Conservation (phyloP, 768 basidiomycete genomes). For the Lenzites betulinus region DNA sequence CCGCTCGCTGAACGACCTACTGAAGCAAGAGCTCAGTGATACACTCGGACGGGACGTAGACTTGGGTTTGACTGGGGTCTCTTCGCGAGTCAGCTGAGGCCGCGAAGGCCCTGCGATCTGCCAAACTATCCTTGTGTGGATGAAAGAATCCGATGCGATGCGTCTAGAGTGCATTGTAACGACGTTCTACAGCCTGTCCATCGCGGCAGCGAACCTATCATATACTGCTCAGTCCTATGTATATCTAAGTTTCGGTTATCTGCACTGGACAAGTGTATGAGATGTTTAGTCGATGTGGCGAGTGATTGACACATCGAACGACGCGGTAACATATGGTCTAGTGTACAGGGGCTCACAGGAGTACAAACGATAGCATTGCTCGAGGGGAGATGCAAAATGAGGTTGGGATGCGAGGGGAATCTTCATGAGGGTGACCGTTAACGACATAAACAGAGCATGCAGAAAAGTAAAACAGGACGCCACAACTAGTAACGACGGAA, state of each 20-base stretch:
- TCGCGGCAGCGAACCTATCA: not conserved
- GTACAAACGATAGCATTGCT: not conserved
- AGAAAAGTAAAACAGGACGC: not conserved
- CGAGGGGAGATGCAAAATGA: not conserved
- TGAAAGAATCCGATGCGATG: not conserved
- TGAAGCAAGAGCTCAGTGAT: conserved; percentile 68
- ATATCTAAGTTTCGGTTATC: not conserved
- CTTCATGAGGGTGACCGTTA: not conserved
- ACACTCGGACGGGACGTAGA: conserved; percentile 40
- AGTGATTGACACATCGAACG: not conserved
- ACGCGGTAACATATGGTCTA: not conserved
- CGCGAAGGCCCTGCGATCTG: not conserved
- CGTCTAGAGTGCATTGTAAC: not conserved
- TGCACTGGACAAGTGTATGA: not conserved
- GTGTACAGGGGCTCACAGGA: not conserved
- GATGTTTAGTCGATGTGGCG: not conserved
- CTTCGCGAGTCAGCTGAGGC: conserved; percentile 23
- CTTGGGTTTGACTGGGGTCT: conserved; percentile 34
- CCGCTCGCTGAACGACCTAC: conserved; percentile 55
- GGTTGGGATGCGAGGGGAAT: not conserved
- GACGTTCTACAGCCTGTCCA: not conserved
- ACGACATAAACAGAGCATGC: not conserved
- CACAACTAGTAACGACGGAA: not conserved
- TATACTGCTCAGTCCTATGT: not conserved
- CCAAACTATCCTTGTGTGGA: not conserved